phyloP scores from a whole-genome alignment of 495 filamentous ascomycete genomes.

The Terfezia claveryi region DNA sequence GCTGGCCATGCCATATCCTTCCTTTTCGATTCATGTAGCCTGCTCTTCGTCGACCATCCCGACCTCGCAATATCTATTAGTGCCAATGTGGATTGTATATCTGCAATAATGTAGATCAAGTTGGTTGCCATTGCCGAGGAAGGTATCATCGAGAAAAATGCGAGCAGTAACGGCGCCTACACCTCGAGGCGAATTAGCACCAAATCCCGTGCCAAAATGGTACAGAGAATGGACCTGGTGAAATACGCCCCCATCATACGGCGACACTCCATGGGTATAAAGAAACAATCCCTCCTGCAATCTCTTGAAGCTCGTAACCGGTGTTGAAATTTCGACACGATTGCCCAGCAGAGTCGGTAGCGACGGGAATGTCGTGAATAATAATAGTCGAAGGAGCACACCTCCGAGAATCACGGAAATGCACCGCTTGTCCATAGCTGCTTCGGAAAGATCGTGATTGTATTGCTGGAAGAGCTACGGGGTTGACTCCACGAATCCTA shows the following conservation, averaged over 20 bases:
- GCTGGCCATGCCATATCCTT: slow-evolving; percentile 58
- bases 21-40: slow-evolving; percentile 53
- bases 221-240: slow-evolving; percentile 41
- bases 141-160: slow-evolving; percentile 73
- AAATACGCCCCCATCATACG: slow-evolving; percentile 92
- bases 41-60: slow-evolving; percentile 47
- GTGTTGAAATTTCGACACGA: slow-evolving; percentile 89
- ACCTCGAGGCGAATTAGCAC: slow-evolving; percentile 2
- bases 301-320: slow-evolving; percentile 94
- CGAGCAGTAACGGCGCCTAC: slow-evolving; percentile 70
- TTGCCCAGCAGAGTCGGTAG: slow-evolving; percentile 70
- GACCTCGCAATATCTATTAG: slow-evolving; percentile 66
- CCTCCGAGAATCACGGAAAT: slow-evolving; percentile 52
- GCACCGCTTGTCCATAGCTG: slow-evolving; percentile 45
- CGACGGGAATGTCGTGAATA: slow-evolving; percentile 61
- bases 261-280: slow-evolving; percentile 86
- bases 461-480: too few species aligned
- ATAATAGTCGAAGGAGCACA: slow-evolving; percentile 53
- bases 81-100: slow-evolving; percentile 66
- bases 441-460: too few species aligned
- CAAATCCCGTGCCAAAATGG: neutral
- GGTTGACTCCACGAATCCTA: too few species aligned
- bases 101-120: slow-evolving; percentile 59
- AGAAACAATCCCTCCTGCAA: slow-evolving; percentile 93
- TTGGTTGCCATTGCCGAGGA: slow-evolving; percentile 45